A percentile compares a stretch with the other conserved stretches of the same genome.
Evolutionary conservation across 129 eudicot species (phyloP).

Genomic region (Dittrichia graveolens): DNA sequence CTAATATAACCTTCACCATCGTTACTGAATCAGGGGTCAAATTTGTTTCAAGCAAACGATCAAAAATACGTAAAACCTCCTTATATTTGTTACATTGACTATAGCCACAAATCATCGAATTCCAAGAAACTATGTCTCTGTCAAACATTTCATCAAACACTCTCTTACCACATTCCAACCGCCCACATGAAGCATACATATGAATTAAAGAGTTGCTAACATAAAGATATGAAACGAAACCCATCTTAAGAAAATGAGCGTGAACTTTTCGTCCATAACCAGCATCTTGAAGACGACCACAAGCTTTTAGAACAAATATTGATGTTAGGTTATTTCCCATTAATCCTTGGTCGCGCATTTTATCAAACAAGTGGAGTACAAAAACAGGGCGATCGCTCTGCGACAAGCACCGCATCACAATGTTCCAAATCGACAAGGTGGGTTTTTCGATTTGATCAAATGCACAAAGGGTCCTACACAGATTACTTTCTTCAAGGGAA

Average conservation of each 20-base stretch:
- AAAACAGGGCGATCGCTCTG: slow-evolving; percentile 40
- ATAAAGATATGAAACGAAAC: slow-evolving; percentile 54
- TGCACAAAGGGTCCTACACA: slow-evolving; percentile 44
- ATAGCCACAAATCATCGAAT: slow-evolving; percentile 62
- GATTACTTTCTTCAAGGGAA: slow-evolving; percentile 39
- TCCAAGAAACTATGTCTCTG: slow-evolving; percentile 69
- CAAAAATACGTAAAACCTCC: slow-evolving; percentile 56
- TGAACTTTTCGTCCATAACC: slow-evolving; percentile 54
- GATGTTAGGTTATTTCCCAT: slow-evolving; percentile 47
- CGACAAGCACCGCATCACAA: slow-evolving; percentile 45
- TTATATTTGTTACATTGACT: slow-evolving; percentile 44
- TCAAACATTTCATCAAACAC: slow-evolving; percentile 69
- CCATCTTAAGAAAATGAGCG: slow-evolving; percentile 50
- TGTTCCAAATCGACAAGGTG: slow-evolving; percentile 55
- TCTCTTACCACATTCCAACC: slow-evolving; percentile 40
- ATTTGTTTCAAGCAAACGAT: slow-evolving; percentile 38
- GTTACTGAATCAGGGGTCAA: slow-evolving; percentile 64
- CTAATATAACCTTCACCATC: slow-evolving; percentile 62
- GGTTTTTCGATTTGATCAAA: slow-evolving; percentile 50
- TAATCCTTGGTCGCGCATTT: slow-evolving; percentile 56
- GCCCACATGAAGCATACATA: slow-evolving; percentile 57
- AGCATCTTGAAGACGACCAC: slow-evolving; percentile 46
- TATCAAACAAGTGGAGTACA: slow-evolving; percentile 52
- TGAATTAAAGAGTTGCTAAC: slow-evolving; percentile 60
- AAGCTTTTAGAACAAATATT: slow-evolving; percentile 57